Evolutionary conservation across 208 protist genomes (phyloP).

Genomic region (Leishmania tarentolae): DNA sequence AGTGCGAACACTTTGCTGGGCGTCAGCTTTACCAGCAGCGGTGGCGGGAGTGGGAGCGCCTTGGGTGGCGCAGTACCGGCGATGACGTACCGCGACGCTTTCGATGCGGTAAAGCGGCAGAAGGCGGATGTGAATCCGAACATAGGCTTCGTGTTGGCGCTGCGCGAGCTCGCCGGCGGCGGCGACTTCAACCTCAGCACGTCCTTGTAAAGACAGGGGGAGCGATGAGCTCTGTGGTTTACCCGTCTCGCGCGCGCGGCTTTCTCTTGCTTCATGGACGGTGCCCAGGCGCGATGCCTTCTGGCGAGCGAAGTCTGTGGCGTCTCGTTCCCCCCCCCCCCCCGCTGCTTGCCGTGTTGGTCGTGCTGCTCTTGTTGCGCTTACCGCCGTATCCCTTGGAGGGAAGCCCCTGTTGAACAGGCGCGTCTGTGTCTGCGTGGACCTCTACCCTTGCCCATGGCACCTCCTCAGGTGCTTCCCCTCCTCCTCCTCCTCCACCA

Average conservation of each 20-base stretch:
- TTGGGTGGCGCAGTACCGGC: constrained; percentile 19
- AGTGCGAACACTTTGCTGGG: neutral
- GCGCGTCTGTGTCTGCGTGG: neutral
- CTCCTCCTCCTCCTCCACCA: neutral
- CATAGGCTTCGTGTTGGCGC: constrained; percentile 78
- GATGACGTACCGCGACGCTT: constrained; percentile 70
- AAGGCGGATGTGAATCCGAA: constrained; percentile 86
- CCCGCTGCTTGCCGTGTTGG: neutral
- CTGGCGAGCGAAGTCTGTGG: too few relatives aligned
- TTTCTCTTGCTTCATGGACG: too few relatives aligned
- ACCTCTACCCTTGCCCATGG: neutral
- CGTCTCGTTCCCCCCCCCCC: too few relatives aligned
- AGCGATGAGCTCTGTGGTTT: too few relatives aligned
- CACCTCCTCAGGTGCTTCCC: neutral
- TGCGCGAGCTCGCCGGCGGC: constrained; percentile 56
- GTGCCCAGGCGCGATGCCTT: too few relatives aligned
- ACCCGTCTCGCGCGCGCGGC: too few relatives aligned
- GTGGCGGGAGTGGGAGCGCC: constrained; percentile 8
- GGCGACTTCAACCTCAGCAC: constrained; percentile 41
- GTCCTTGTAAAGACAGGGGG: constrained; percentile 30
- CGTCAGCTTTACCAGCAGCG: constrained; percentile 15
- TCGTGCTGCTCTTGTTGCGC: neutral
- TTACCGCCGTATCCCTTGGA: neutral
- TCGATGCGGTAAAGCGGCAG: constrained; percentile 55
- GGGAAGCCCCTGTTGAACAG: too few relatives aligned